Conservation (phyloP, 2,329 filamentous ascomycete genomes). For the Sordariomycetes sp. region DNA sequence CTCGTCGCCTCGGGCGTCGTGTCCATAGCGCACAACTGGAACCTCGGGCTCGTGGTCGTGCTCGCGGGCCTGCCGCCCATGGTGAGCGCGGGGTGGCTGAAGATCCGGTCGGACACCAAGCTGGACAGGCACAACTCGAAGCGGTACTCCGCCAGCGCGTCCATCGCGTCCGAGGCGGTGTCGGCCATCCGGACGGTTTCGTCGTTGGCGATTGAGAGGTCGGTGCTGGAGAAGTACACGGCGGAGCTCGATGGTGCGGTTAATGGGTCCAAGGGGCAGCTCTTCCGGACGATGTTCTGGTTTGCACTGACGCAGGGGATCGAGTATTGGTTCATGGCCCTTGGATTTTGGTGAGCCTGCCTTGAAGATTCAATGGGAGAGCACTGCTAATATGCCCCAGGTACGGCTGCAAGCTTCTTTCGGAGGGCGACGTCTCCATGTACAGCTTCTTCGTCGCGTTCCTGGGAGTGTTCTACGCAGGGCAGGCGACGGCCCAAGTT, state of each 20-base stretch:
- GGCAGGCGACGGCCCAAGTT: constrained; percentile 27
- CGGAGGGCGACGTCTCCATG: constrained; percentile 32
- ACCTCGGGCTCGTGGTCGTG: constrained; percentile 34
- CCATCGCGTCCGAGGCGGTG: constrained; percentile 37
- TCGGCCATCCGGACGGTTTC: constrained; percentile 37
- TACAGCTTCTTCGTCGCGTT: constrained; percentile 39
- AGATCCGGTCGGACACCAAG: constrained; percentile 35
- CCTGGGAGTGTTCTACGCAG: constrained; percentile 35
- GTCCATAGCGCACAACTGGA: constrained; percentile 35
- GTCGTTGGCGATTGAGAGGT: constrained; percentile 33
- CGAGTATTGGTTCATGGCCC: constrained; percentile 22
- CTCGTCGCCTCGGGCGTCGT: constrained; percentile 32
- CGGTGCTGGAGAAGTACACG: constrained; percentile 25
- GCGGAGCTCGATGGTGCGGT: constrained; percentile 19
- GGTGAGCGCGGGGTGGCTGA: constrained; percentile 30
- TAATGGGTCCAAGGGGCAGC: constrained; percentile 14
- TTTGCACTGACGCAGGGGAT: constrained; percentile 28
- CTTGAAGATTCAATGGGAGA: constrained; percentile 41
- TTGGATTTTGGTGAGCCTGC: constrained; percentile 27
- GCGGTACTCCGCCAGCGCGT: constrained; percentile 34
- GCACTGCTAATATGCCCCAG: constrained; percentile 8
- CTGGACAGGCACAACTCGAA: constrained; percentile 31
- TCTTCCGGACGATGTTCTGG: constrained; percentile 28
- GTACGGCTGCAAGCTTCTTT: constrained; percentile 28
- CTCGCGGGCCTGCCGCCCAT: constrained; percentile 34